Conservation (phyloP, 345 rosid species). For the Citrus medica region DNA sequence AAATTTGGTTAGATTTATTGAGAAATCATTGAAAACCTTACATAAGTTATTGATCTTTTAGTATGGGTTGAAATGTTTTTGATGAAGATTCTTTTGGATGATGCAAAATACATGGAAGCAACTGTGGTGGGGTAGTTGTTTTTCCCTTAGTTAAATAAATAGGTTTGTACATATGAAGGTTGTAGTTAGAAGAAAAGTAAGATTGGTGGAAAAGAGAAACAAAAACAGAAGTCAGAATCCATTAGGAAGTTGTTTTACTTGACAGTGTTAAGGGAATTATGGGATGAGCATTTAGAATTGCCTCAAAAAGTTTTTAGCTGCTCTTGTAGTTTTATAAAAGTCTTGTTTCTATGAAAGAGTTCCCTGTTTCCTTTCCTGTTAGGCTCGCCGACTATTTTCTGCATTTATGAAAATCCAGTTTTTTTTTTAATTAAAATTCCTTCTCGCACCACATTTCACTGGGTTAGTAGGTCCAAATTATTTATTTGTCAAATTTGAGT, state of each 20-base stretch:
- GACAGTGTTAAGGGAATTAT: background rate
- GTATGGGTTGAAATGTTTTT: background rate
- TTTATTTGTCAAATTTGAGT: slow-evolving; percentile 3
- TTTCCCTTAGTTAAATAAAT: background rate
- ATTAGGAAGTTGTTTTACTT: background rate
- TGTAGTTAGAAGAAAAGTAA: background rate
- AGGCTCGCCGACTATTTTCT: background rate
- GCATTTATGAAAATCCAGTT: background rate
- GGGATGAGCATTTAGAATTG: background rate
- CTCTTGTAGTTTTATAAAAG: background rate
- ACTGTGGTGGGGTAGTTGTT: background rate
- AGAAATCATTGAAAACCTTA: background rate
- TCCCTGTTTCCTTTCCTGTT: background rate
- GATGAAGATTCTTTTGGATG: background rate
- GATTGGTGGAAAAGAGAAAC: background rate
- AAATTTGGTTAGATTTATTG: background rate
- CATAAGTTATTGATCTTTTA: background rate
- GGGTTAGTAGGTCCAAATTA: background rate
- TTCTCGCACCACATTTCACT: background rate
- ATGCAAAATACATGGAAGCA: background rate
- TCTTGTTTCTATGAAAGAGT: background rate
- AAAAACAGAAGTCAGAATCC: background rate
- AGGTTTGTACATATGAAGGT: background rate
- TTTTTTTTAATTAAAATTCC: background rate
- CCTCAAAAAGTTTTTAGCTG: background rate